These are phyloP conservation scores for Solanum lignicaule DNA, from an alignment of 257 asterid species.

Conservation along the genomic window DNA sequence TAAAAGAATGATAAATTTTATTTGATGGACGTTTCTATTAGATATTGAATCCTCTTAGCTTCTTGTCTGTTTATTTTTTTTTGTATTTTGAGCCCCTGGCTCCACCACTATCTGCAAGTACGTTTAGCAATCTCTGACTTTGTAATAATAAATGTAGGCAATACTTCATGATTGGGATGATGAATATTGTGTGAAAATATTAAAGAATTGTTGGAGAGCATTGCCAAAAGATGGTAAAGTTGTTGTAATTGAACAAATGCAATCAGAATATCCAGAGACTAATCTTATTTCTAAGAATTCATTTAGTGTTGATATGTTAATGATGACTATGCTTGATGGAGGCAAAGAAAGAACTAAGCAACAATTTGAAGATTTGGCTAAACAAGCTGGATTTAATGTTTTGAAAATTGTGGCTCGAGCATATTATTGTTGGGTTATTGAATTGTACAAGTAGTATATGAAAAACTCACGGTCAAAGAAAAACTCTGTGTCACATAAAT, in stretches of 20 bases:
- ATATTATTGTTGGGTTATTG: not conserved
- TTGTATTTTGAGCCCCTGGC: not conserved
- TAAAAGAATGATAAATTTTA: not conserved
- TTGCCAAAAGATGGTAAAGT: conserved; percentile 12
- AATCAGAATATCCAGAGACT: conserved; percentile 7
- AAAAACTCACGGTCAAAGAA: not conserved
- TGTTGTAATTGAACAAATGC: conserved; percentile 4
- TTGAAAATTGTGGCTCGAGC: not conserved
- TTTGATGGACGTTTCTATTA: not conserved
- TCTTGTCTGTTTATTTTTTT: too few relatives aligned
- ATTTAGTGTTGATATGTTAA: not conserved
- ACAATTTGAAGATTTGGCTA: conserved; percentile 11
- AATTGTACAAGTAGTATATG: not conserved
- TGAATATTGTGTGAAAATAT: conserved; percentile 7
- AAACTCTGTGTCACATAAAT: not conserved
- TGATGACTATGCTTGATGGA: conserved; percentile 12
- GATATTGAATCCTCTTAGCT: not conserved
- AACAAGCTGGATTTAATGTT: conserved; percentile 8
- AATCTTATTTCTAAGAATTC: not conserved
- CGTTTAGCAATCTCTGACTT: not conserved
- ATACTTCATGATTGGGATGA: conserved; percentile 24
- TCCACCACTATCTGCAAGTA: not conserved
- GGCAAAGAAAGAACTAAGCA: conserved; percentile 16
- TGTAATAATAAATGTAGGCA: not conserved
- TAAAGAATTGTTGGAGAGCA: conserved; percentile 13